Conservation (phyloP, 139 green algal genomes). For the Volvox africanus region DNA sequence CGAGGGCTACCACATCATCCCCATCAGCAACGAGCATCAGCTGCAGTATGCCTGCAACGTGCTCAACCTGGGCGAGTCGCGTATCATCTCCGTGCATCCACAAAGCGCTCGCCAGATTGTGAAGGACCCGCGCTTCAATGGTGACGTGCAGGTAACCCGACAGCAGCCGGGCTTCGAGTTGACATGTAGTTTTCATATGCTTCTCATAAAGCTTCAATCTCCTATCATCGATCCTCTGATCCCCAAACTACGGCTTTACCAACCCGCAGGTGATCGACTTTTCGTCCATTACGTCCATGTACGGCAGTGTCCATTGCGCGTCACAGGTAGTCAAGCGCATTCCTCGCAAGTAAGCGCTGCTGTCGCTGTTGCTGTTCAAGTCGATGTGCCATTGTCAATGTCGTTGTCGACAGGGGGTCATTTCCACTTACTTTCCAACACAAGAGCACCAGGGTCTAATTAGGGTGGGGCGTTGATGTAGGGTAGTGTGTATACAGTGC, state of each 20-base stretch:
- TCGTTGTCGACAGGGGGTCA: too few species aligned
- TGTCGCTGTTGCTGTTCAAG: too few species aligned
- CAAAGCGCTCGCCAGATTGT: conserved; percentile 87
- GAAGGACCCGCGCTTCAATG: conserved; percentile 79
- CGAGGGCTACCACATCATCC: conserved; percentile 94
- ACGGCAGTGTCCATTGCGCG: conserved; percentile 94
- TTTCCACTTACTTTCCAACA: too few species aligned
- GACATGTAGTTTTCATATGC: too few species aligned
- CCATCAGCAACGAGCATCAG: conserved; percentile 87
- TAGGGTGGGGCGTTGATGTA: too few species aligned
- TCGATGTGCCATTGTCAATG: too few species aligned
- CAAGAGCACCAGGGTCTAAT: too few species aligned
- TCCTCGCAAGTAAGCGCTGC: neutral
- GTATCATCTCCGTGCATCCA: conserved; percentile 89
- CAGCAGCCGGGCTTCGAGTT: too few species aligned
- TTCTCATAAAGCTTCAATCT: too few species aligned
- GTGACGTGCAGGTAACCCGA: conserved; percentile 28
- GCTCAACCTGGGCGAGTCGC: conserved; percentile 89
- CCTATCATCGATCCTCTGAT: too few species aligned
- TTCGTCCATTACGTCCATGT: conserved; percentile 93
- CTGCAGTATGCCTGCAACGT: conserved; percentile 92
- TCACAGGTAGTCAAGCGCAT: conserved; percentile 79
- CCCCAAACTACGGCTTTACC: too few species aligned
- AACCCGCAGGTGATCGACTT: conserved; percentile 83
- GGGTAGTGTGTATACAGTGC: too few species aligned